A percentile compares a stretch with the other conserved stretches of the same genome.
Evolutionary conservation across 176 grass and related monocot genomes (phyloP).

Genomic region (Pontederia paniculata): DNA sequence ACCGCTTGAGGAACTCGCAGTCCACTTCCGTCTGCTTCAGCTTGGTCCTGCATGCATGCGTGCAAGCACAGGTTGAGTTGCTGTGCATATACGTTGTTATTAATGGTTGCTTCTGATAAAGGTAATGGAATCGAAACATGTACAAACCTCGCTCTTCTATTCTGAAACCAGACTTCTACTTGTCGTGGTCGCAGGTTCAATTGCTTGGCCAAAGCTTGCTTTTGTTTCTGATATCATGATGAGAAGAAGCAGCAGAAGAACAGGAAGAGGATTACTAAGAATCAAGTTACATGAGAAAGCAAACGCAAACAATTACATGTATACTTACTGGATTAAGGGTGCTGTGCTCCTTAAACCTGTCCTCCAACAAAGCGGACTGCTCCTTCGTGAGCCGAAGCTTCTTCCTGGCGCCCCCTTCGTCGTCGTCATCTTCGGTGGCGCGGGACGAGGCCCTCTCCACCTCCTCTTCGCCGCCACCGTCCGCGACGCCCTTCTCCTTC

Average conservation of each 20-base stretch:
- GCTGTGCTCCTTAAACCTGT: slow-evolving; percentile 93
- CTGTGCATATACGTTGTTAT: not conserved
- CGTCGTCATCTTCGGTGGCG: slow-evolving; percentile 39
- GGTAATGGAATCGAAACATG: too few relatives aligned
- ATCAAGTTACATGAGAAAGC: not conserved
- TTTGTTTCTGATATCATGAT: slow-evolving; percentile 90
- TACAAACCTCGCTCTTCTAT: slow-evolving; percentile 80
- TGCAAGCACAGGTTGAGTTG: not conserved
- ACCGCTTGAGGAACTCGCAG: slow-evolving; percentile 81
- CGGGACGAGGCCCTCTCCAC: slow-evolving; percentile 22
- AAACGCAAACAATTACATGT: too few relatives aligned
- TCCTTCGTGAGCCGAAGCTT: slow-evolving; percentile 87
- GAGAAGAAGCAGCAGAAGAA: not conserved
- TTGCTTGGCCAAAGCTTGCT: slow-evolving; percentile 83
- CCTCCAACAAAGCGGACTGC: slow-evolving; percentile 78
- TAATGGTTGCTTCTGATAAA: too few relatives aligned
- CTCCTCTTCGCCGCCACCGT: too few relatives aligned
- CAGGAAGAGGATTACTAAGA: not conserved
- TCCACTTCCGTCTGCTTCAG: slow-evolving; percentile 97
- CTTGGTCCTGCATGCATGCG: slow-evolving; percentile 55
- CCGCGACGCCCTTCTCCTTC: slow-evolving; percentile 10
- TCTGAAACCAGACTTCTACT: slow-evolving; percentile 97
- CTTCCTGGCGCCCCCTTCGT: slow-evolving; percentile 82
- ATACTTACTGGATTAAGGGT: slow-evolving; percentile 77
- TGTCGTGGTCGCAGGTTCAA: slow-evolving; percentile 79